phyloP scores from a whole-genome alignment of 2,329 filamentous ascomycete genomes.

The Hypomyces rosellus region DNA sequence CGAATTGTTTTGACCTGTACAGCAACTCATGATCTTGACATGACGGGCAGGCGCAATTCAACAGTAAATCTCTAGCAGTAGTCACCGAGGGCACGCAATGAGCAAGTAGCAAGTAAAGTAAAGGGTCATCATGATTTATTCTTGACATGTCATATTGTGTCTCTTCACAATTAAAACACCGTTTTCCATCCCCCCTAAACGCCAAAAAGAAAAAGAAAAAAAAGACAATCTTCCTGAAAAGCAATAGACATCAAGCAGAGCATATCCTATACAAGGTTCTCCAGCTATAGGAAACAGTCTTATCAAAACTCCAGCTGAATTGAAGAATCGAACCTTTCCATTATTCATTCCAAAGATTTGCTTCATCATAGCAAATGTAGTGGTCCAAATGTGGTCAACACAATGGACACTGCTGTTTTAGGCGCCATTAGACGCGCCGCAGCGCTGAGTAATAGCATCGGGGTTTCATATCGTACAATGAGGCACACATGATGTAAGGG shows the following conservation, averaged over 20 bases:
- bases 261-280: slow-evolving; percentile 15
- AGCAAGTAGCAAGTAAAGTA: no score
- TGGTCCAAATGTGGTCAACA: background rate
- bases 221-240: slow-evolving; percentile 7
- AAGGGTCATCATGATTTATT: background rate
- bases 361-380: slow-evolving; percentile 4
- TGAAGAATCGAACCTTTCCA: slow-evolving; percentile 11
- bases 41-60: no score
- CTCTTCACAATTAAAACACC: background rate
- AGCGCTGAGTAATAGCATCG: no score
- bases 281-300: slow-evolving; percentile 18
- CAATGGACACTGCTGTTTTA: no score
- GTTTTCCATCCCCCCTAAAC: slow-evolving; percentile 13
- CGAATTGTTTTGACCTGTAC: no score
- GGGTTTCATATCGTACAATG: no score
- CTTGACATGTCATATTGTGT: background rate
- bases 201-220: slow-evolving; percentile 3
- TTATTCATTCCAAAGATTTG: slow-evolving; percentile 4
- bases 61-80: background rate
- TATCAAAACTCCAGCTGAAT: slow-evolving; percentile 21
- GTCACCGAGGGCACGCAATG: background rate
- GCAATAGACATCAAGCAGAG: slow-evolving; percentile 14
- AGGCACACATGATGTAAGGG: no score
- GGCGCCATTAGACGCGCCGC: no score
- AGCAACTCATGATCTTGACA: no score